Conservation (phyloP, 208 protist genomes). For the Acanthamoeba sp. region DNA sequence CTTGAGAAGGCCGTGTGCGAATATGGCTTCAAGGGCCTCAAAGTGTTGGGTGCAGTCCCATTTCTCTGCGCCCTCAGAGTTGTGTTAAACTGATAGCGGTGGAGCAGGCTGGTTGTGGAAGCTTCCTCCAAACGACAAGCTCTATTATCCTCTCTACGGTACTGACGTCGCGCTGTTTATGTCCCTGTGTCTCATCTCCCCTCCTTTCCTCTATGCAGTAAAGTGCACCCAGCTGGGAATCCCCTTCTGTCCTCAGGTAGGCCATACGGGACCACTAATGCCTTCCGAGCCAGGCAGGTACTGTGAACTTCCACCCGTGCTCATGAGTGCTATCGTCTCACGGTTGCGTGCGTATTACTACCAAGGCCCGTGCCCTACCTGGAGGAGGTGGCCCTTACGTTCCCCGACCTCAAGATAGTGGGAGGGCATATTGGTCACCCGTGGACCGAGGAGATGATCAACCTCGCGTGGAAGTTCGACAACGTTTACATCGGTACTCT, state of each 20-base stretch:
- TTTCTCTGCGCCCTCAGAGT: background rate
- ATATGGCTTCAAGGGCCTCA: conserved; percentile 68
- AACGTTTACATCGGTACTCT: conserved; percentile 78
- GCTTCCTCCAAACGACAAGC: conserved; percentile 76
- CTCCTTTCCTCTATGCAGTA: background rate
- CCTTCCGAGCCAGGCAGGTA: conserved; percentile 75
- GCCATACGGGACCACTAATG: conserved; percentile 76
- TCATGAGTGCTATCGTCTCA: background rate
- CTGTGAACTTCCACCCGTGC: background rate
- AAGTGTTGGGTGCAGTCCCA: conserved; percentile 10
- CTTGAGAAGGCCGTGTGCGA: conserved; percentile 49
- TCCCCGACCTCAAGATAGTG: conserved; percentile 79
- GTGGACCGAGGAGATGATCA: conserved; percentile 81
- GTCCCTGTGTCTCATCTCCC: background rate
- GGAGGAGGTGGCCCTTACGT: conserved; percentile 75
- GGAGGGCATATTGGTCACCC: conserved; percentile 78
- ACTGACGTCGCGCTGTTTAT: background rate
- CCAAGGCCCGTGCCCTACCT: conserved; percentile 75
- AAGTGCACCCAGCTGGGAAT: conserved; percentile 77
- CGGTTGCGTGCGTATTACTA: background rate
- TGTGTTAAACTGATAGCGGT: background rate
- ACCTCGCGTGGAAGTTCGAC: conserved; percentile 71
- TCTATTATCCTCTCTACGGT: conserved; percentile 78
- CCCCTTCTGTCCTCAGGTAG: conserved; percentile 76
- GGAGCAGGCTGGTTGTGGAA: conserved; percentile 76